Conservation (phyloP, 176 grass and related monocot species). For the Triticum urartu region DNA sequence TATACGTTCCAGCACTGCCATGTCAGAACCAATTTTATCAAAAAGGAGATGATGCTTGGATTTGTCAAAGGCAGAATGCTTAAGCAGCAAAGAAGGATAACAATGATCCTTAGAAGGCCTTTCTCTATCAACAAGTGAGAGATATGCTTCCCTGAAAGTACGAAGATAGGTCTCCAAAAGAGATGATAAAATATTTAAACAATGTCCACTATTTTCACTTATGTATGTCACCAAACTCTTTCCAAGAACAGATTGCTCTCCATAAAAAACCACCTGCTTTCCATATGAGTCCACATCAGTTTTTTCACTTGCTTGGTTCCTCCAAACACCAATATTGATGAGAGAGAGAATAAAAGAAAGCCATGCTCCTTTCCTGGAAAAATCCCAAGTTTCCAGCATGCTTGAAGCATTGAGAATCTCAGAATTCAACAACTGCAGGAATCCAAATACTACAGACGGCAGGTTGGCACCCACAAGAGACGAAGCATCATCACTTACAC, state of each 20-base stretch:
- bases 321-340: slow-evolving; percentile 54
- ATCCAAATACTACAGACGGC: slow-evolving; percentile 46
- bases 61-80: slow-evolving; percentile 71
- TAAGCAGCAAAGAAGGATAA: slow-evolving; percentile 66
- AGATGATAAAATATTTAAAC: slow-evolving; percentile 62
- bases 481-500: slow-evolving; percentile 31
- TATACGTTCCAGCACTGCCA: slow-evolving; percentile 57
- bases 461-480: slow-evolving; percentile 47
- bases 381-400: slow-evolving; percentile 57
- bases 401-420: slow-evolving; percentile 47
- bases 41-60: slow-evolving; percentile 57
- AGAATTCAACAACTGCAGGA: slow-evolving; percentile 55
- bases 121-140: slow-evolving; percentile 52
- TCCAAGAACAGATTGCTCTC: slow-evolving; percentile 41
- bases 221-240: slow-evolving; percentile 54
- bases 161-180: slow-evolving; percentile 66
- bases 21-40: slow-evolving; percentile 54
- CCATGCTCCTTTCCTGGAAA: slow-evolving; percentile 67
- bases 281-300: slow-evolving; percentile 11
- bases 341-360: slow-evolving; percentile 77
- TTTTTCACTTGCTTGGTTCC: slow-evolving; percentile 33
- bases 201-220: slow-evolving; percentile 33
- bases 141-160: slow-evolving; percentile 52
- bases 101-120: slow-evolving; percentile 44
- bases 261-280: slow-evolving; percentile 15